A percentile compares a stretch with the other conserved stretches of the same genome.
Evolutionary conservation across 495 filamentous ascomycete species (phyloP).

Genomic region (Xylaria grammica): DNA sequence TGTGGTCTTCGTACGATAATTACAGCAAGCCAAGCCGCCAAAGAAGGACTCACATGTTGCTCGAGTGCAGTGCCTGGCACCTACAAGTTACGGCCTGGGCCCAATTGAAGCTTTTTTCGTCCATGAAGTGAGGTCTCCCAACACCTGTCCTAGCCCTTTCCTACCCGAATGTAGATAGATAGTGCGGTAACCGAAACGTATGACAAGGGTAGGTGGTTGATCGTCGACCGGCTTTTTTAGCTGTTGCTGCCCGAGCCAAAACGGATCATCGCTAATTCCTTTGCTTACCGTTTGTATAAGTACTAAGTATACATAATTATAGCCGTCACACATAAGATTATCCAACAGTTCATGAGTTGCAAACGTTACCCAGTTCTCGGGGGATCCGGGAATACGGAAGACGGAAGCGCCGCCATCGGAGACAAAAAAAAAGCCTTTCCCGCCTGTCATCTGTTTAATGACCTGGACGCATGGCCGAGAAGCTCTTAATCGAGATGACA

Average conservation of each 20-base stretch:
- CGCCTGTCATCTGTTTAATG: neutral
- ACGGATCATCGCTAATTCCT: slow-evolving; percentile 31
- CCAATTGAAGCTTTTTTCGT: slow-evolving; percentile 4
- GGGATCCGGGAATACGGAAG: slow-evolving; percentile 18
- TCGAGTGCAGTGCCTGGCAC: slow-evolving; percentile 1
- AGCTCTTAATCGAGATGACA: neutral
- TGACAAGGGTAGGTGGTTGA: slow-evolving; percentile 35
- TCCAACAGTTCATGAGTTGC: slow-evolving; percentile 15
- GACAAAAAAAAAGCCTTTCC: neutral
- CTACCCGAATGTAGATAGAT: slow-evolving; percentile 20
- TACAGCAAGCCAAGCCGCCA: slow-evolving; percentile 19
- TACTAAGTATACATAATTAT: no score
- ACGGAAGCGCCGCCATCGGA: slow-evolving; percentile 11
- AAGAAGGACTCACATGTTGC: slow-evolving; percentile 17
- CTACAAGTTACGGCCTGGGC: slow-evolving; percentile 1
- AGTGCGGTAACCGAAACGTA: slow-evolving; percentile 27
- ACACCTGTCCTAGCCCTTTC: slow-evolving; percentile 11
- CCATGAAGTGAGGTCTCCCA: slow-evolving; percentile 2
- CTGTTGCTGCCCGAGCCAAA: slow-evolving; percentile 54
- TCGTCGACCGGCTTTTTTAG: slow-evolving; percentile 45
- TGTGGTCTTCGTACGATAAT: slow-evolving; percentile 22
- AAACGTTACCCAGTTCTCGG: slow-evolving; percentile 21
- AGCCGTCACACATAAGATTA: slow-evolving; percentile 16
- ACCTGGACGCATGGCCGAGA: slow-evolving; percentile 1
- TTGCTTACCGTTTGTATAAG: slow-evolving; percentile 22